Evolutionary conservation across 108 stramenopile genomes (phyloP).

Genomic region (Cyclotella kingstonii): DNA sequence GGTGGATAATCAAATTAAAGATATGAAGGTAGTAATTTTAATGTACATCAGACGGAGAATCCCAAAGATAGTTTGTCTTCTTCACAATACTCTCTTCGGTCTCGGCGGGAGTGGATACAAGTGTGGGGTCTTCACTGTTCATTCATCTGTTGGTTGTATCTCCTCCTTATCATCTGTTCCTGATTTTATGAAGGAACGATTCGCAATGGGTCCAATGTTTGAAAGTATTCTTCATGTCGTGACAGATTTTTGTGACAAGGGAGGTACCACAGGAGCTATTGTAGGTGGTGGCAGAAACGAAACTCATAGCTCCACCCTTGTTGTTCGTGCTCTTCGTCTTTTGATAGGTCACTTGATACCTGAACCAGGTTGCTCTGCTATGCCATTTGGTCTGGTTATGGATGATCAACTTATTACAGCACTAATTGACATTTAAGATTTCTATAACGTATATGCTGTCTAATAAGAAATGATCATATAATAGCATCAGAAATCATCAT

Average conservation of each 20-base stretch:
- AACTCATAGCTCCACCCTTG: slow-evolving; percentile 78
- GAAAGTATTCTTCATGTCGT: slow-evolving; percentile 85
- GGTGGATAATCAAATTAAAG: too few relatives aligned
- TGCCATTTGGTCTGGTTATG: slow-evolving; percentile 80
- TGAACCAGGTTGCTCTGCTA: slow-evolving; percentile 62
- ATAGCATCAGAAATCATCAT: too few relatives aligned
- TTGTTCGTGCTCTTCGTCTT: slow-evolving; percentile 68
- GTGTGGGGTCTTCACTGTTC: slow-evolving; percentile 88
- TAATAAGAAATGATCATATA: too few relatives aligned
- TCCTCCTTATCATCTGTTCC: slow-evolving; percentile 84
- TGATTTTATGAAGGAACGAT: slow-evolving; percentile 90
- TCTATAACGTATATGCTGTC: too few relatives aligned
- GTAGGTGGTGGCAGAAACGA: slow-evolving; percentile 88
- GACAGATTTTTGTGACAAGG: slow-evolving; percentile 86
- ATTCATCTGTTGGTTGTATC: slow-evolving; percentile 87
- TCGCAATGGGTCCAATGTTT: slow-evolving; percentile 80
- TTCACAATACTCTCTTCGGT: slow-evolving; percentile 88
- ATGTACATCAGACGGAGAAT: slow-evolving; percentile 91
- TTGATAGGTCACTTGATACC: slow-evolving; percentile 84
- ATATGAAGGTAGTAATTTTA: too few relatives aligned
- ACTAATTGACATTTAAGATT: too few relatives aligned
- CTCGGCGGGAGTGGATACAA: slow-evolving; percentile 90
- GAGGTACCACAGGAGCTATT: slow-evolving; percentile 85
- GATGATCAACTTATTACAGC: slow-evolving; percentile 79
- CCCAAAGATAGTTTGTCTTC: slow-evolving; percentile 82